A percentile compares a stretch with the other conserved stretches of the same genome.
Evolutionary conservation across 768 basidiomycete genomes (phyloP).

Genomic region (Leccinellum rugosiceps): DNA sequence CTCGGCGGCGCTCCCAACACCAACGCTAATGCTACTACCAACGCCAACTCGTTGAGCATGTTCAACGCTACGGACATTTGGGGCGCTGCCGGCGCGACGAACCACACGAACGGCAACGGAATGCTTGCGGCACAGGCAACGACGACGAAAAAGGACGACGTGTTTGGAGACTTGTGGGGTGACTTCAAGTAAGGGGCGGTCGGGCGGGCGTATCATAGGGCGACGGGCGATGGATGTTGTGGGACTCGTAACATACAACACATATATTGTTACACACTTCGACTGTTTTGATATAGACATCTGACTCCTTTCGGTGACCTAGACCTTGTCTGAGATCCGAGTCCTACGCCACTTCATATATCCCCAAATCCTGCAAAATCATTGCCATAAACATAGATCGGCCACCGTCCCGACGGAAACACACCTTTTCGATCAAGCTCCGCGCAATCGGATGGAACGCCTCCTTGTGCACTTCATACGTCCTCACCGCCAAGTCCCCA

Average conservation of each 20-base stretch:
- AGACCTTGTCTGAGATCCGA: too few species aligned
- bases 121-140: conserved; percentile 29
- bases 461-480: conserved; percentile 45
- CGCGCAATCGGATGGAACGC: conserved; percentile 77
- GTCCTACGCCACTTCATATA: not conserved
- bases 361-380: conserved; percentile 11
- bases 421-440: conserved; percentile 72
- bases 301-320: not conserved
- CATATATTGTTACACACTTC: not conserved
- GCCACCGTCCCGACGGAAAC: not conserved
- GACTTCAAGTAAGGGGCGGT: conserved; percentile 58
- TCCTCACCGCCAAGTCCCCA: conserved; percentile 45
- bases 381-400: not conserved
- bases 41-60: not conserved
- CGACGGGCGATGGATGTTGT: not conserved
- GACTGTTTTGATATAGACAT: not conserved
- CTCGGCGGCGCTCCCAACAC: not conserved
- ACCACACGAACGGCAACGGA: conserved; percentile 33
- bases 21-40: too few species aligned
- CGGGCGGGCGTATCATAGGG: not conserved
- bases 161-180: conserved; percentile 82
- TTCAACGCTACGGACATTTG: conserved; percentile 56
- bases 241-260: not conserved
- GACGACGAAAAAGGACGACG: conserved; percentile 66
- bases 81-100: conserved; percentile 37